phyloP scores from a whole-genome alignment of 2,329 filamentous ascomycete species.

The Colletotrichum sp. region DNA sequence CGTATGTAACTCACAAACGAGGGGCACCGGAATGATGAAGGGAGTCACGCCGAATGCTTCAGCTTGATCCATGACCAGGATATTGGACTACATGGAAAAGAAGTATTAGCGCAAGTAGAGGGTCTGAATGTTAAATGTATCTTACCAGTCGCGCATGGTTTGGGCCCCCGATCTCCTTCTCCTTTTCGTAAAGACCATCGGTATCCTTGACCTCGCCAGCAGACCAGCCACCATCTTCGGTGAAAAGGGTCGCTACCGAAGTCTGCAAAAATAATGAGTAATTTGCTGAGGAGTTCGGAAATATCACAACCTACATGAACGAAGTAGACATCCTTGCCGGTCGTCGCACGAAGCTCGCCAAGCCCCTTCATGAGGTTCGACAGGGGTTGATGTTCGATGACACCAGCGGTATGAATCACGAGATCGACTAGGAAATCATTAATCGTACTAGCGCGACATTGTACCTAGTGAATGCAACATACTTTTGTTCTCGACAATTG shows the following conservation, averaged over 20 bases:
- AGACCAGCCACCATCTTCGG: constrained; percentile 34
- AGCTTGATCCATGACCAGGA: constrained; percentile 31
- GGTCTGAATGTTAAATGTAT: neutral
- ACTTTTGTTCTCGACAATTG: constrained; percentile 30
- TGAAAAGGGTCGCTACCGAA: constrained; percentile 30
- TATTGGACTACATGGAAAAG: constrained; percentile 27
- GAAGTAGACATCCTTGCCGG: constrained; percentile 31
- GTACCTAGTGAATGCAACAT: neutral
- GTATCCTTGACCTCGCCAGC: constrained; percentile 33
- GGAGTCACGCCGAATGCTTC: constrained; percentile 31
- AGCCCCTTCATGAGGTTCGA: constrained; percentile 37
- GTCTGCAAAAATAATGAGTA: constrained; percentile 23
- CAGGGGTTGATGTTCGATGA: constrained; percentile 28
- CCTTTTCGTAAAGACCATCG: constrained; percentile 31
- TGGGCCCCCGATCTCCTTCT: constrained; percentile 29
- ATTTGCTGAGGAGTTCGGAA: neutral
- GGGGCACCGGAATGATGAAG: constrained; percentile 31
- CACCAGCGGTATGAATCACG: constrained; percentile 39
- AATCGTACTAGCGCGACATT: no score
- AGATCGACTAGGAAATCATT: constrained; percentile 34
- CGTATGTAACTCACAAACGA: constrained; percentile 27
- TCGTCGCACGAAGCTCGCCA: constrained; percentile 29
- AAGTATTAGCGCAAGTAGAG: neutral
- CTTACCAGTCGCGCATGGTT: constrained; percentile 33
- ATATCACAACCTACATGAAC: constrained; percentile 16